A percentile compares a stretch with the other conserved stretches of the same genome.
These are phyloP conservation scores for Leucocoprinus leucothites DNA, from an alignment of 768 basidiomycete species.

Conservation along the genomic window DNA sequence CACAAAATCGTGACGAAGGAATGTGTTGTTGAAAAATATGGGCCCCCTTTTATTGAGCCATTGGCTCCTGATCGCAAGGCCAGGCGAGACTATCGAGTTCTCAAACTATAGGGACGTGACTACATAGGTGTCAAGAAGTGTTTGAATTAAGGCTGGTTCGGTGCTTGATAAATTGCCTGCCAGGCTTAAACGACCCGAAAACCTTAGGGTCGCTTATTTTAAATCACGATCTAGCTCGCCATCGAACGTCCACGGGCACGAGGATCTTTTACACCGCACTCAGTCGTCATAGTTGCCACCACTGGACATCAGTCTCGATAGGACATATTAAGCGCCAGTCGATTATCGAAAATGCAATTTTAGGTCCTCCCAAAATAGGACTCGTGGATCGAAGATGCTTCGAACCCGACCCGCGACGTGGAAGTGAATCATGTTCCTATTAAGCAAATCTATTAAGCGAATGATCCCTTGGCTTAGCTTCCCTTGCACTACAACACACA, in stretches of 20 bases:
- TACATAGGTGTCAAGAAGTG: neutral
- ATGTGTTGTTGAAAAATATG: neutral
- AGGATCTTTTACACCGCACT: neutral
- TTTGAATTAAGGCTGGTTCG: conserved; percentile 7
- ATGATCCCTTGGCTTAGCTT: conserved; percentile 3
- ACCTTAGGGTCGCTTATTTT: neutral
- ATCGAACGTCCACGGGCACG: neutral
- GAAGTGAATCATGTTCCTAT: conserved; percentile 1
- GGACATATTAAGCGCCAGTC: neutral
- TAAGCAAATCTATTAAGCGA: conserved; percentile 5
- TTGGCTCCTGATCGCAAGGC: neutral
- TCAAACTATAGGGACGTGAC: conserved; percentile 1
- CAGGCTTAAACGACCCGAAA: conserved; percentile 6
- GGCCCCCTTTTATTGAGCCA: neutral
- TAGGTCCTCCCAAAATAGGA: conserved; percentile 1
- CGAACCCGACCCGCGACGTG: conserved; percentile 9
- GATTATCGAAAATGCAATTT: neutral
- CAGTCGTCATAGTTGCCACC: neutral
- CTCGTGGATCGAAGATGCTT: conserved; percentile 6
- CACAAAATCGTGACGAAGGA: neutral
- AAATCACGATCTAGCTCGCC: conserved; percentile 6
- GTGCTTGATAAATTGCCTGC: conserved; percentile 9
- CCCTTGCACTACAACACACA: neutral
- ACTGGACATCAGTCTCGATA: neutral
- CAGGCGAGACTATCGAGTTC: neutral